Evolutionary conservation across 257 asterid species (phyloP), one percentile per base, ranked within the genome.

Genomic region (Plectranthus barbatus): DNA sequence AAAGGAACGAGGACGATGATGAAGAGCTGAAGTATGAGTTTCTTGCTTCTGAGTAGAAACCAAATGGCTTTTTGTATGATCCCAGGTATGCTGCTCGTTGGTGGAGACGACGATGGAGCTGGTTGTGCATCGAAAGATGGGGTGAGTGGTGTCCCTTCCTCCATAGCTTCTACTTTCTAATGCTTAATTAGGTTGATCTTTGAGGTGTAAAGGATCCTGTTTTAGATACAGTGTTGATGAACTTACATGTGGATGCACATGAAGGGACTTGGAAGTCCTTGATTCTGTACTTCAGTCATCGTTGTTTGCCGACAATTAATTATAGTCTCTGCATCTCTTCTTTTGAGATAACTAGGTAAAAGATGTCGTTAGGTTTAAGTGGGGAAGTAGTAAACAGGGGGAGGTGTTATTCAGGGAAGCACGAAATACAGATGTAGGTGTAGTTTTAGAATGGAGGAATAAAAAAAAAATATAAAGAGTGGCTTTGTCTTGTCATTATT

Each of bases 381-480:
- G 66, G 47, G 72, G 72, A 21, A 44, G 60, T 56, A 23, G n/a
- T 56, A 45, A 14, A 20, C 49, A n/a, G 60, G 60, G n/a, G 52
- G 17, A 67, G 72, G 66, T 57, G 59, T 39, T 39, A 39, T 39
- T 9, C 44, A 39, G 44, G 44, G 24, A 49, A 49, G 6, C 55
- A 49, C 29, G 11, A 39, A 9, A 40, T 14, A 48, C 10, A 49
- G 34, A 3, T 9, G 53, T 18, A 46, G 23, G 2, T 47, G 29
- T 34, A 31, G n/a, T n/a, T n/a, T 31, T 4, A 46, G 7, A 46
- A 46, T 45, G 40, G 33, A 61, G 55, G 49, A 31, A 45, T 54
- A 55, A 17, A 29, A 57, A 20, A 33, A 47, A 20, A 23, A 23
- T 3, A n/a, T n/a, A n/a, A n/a, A n/a, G n/a, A n/a, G n/a, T 17